These are phyloP conservation scores for Monosporozyma aquatica DNA, from an alignment of 805 yeast species.

Conservation along the genomic window DNA sequence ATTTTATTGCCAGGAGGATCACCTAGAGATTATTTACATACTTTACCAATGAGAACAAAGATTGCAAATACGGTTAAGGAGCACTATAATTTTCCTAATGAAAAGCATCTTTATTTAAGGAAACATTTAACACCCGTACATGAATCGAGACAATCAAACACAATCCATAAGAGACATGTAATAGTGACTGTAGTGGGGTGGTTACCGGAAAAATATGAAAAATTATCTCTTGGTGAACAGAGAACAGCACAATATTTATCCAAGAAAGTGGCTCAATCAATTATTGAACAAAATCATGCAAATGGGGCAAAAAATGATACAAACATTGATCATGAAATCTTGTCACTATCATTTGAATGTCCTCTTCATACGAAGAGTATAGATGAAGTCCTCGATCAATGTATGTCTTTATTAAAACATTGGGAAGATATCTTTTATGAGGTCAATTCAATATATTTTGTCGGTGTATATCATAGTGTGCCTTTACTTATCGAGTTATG, in stretches of 20 bases:
- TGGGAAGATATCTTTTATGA: constrained; percentile 42
- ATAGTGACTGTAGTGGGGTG: constrained; percentile 27
- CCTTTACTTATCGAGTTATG: constrained; percentile 41
- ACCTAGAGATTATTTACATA: constrained; percentile 24
- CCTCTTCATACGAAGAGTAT: constrained; percentile 24
- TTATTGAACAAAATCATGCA: constrained; percentile 23
- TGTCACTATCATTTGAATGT: constrained; percentile 30
- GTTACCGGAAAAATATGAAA: constrained; percentile 28
- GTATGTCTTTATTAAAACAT: constrained; percentile 36
- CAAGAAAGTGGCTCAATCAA: constrained; percentile 20
- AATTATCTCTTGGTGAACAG: constrained; percentile 21
- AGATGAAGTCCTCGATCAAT: constrained; percentile 34
- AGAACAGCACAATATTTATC: constrained; percentile 24
- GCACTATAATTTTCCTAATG: constrained; percentile 32
- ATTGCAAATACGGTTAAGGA: constrained; percentile 30
- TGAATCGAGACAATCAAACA: not conserved
- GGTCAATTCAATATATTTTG: constrained; percentile 41
- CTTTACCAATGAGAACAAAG: constrained; percentile 29
- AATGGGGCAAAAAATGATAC: not conserved
- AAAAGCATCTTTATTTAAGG: constrained; percentile 32
- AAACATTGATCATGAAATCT: constrained; percentile 8
- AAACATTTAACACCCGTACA: constrained; percentile 1
- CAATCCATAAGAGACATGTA: constrained; percentile 17
- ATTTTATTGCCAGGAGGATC: constrained; percentile 25
- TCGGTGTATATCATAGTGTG: constrained; percentile 46